phyloP scores from a whole-genome alignment of 805 yeast species.

The Barnettozyma wickerhamii region DNA sequence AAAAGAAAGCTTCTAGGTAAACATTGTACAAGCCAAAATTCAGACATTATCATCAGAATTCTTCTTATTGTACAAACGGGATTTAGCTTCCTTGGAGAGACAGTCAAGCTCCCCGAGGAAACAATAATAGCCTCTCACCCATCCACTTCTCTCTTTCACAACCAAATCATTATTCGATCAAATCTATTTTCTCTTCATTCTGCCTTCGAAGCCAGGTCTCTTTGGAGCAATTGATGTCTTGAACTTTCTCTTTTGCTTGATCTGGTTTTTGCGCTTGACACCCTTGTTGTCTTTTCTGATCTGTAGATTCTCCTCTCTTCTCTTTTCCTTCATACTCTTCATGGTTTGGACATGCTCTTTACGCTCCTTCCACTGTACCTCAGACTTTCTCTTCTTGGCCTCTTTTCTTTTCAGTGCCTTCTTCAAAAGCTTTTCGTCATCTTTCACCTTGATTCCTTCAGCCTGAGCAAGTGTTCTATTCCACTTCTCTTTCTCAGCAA shows the following conservation, averaged over 20 bases:
- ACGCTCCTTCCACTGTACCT: constrained; percentile 89
- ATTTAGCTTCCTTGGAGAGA: background rate
- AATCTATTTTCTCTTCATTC: constrained; percentile 17
- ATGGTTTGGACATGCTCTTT: constrained; percentile 73
- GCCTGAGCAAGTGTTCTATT: constrained; percentile 76
- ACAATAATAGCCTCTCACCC: background rate
- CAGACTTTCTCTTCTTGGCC: constrained; percentile 78
- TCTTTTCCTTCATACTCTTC: constrained; percentile 69
- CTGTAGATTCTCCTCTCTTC: constrained; percentile 88
- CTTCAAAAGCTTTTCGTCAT: constrained; percentile 82
- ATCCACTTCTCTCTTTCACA: background rate
- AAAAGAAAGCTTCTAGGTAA: background rate
- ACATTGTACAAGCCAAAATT: background rate
- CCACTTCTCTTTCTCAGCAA: constrained; percentile 80
- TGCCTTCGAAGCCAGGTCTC: constrained; percentile 92
- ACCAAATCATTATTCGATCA: background rate
- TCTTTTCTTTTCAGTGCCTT: constrained; percentile 85
- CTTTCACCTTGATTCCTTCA: constrained; percentile 84
- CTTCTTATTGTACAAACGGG: background rate
- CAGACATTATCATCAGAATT: background rate
- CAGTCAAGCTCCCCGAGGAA: background rate
- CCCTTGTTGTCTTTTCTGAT: constrained; percentile 85
- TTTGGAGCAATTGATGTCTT: constrained; percentile 50
- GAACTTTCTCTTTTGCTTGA: constrained; percentile 60
- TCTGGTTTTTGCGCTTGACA: constrained; percentile 68